Evolutionary conservation across 2,329 filamentous ascomycete species (phyloP), one percentile per base, ranked within the genome.

Genomic region (Rhynchosporium secalis): DNA sequence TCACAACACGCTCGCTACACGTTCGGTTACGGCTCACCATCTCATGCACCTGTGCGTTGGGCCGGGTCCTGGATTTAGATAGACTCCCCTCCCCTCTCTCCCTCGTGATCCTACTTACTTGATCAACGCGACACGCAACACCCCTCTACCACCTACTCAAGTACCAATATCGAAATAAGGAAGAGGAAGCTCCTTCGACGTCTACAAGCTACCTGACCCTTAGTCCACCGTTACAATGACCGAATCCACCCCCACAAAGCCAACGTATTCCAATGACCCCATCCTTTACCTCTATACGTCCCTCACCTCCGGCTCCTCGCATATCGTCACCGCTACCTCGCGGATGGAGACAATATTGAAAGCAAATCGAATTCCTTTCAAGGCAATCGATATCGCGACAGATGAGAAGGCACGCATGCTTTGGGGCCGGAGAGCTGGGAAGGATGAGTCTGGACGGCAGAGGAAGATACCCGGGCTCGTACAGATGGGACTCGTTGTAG

Each of bases 291-390:
- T 99, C 71, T 97, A 96, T 79, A 98, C 95, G 64, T 98, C 94
- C 58, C 83, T 99, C 61, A 98, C 95, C 26, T 91, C 95, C 63
- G 95, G 95, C 67, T 96, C 92, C 46, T 96, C 92, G 29, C 92
- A 97, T 76, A 96, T 98, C 75, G 88, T 98, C 73, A 98, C 95
- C 46, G 95, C 93, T 31, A 98, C 95, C 1, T 96, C 93, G 60
- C 90, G 95, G 54, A 86, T 99, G 69, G 94, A 99, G 78, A 97
- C 93, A 12, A 98, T 99, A 73, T 84, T 99, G 64, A 94, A 92
- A 74, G 93, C 92, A 66, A 97, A 98, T 81, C 90, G 90, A 70
- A 89, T 99, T 62, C 91, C 92, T 10, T 99, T 98, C 80, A 92
- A 91, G 75, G 92, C 91, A 67, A 82, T 97, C 73, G 95, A 99